Evolutionary conservation across 2,329 filamentous ascomycete genomes (phyloP).

Genomic region (Cercospora sp.): DNA sequence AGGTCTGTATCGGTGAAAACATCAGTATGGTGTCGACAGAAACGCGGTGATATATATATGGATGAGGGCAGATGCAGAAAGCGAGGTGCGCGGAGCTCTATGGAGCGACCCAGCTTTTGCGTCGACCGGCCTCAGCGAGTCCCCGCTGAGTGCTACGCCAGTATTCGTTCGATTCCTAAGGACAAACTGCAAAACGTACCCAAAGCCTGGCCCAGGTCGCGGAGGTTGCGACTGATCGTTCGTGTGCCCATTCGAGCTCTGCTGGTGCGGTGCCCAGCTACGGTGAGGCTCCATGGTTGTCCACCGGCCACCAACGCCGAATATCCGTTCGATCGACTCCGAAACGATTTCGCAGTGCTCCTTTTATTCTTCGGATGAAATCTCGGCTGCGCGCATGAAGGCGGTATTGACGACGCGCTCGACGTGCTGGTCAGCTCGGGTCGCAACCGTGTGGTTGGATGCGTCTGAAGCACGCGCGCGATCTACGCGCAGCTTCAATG

Average conservation of each 20-base stretch:
- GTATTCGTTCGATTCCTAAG: neutral
- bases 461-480: slow-evolving; percentile 1
- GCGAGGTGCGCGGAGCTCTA: slow-evolving; percentile 6
- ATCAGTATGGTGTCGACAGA: neutral
- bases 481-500: neutral
- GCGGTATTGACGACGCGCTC: neutral
- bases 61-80: neutral
- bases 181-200: slow-evolving; percentile 29
- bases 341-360: neutral
- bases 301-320: neutral
- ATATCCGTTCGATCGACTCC: neutral
- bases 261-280: slow-evolving; percentile 32
- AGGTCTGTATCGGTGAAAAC: slow-evolving; percentile 11
- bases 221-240: slow-evolving; percentile 32
- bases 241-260: slow-evolving; percentile 31
- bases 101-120: neutral
- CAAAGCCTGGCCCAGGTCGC: slow-evolving; percentile 31
- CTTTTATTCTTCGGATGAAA: neutral
- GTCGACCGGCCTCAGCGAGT: neutral
- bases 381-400: slow-evolving; percentile 10
- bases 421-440: neutral
- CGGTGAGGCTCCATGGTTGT: slow-evolving; percentile 11
- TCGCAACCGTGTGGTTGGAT: slow-evolving; percentile 6
- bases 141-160: neutral
- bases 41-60: neutral